Evolutionary conservation across 2,329 filamentous ascomycete species (phyloP), one percentile per base, ranked within the genome.

Genomic region (Didymosphaeria variabile): DNA sequence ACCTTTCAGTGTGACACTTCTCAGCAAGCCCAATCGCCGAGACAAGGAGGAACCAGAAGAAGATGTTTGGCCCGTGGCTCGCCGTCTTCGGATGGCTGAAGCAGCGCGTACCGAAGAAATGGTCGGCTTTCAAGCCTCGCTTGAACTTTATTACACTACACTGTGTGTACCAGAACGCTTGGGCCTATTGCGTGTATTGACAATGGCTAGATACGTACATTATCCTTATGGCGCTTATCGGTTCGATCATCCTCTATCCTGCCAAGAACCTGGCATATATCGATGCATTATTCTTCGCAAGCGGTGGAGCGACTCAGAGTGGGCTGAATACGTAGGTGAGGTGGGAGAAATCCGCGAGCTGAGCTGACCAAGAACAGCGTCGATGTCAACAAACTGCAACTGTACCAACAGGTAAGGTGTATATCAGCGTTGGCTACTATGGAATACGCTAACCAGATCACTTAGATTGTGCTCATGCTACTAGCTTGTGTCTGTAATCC

Each of bases 231-330:
- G 84, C 87, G 5, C 82, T 99, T 1, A 55, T 94, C 50, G 89
- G 88, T 17, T 97, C 94, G 0, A 81, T 97, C 66, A 83, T 97
- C 54, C 78, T 99, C 19, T 97, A 88, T 69, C 86, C 85, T 19
- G 82, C 81, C 4, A 86, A 87, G 29, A 80, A 87, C 17, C 77
- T 97, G 60, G 64, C 78, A 1, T 99, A 97, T 72, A 91, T 95
- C 69, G 94, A 99, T 82, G 90, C 93, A 2, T 85, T 99, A 17
- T 92, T 97, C 83, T 92, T 97, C 70, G 87, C 91, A n/a, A 89
- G 88, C 57, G 94, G 95, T 54, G 84, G 91, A 59, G 90, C 93
- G 64, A 98, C 94, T 0, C 95, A 99, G 79, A 96, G 93, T 65
- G 95, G 95, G 0, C 82, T 99, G 63, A 99, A 99, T 77, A 92